These are phyloP conservation scores for Exutisphaerella laricina DNA, from an alignment of 2,329 filamentous ascomycete genomes.

Conservation along the genomic window DNA sequence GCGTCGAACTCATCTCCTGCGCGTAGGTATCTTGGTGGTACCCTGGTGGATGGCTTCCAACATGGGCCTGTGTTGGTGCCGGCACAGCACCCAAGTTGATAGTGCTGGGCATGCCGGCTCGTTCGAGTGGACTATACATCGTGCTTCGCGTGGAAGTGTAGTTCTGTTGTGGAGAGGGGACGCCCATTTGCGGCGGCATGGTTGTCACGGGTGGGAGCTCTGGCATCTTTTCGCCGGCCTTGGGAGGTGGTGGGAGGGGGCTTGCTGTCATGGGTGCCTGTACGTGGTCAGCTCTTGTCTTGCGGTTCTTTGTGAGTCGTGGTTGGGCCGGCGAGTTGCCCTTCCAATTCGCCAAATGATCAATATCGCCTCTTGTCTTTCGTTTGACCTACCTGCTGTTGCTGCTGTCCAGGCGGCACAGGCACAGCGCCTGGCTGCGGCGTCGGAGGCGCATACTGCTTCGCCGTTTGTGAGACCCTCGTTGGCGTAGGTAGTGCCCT, in stretches of 20 bases:
- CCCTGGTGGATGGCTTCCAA: conserved; percentile 40
- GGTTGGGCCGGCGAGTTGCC: too few relatives aligned
- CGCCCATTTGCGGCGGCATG: conserved; percentile 38
- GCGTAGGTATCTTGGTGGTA: conserved; percentile 45
- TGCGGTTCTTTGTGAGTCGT: too few relatives aligned
- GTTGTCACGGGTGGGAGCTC: conserved; percentile 25
- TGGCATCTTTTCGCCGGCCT: conserved; percentile 32
- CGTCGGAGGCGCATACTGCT: conserved; percentile 34
- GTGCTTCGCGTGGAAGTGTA: conserved; percentile 38
- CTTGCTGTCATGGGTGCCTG: conserved; percentile 21
- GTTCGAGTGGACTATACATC: conserved; percentile 13
- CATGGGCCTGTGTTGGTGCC: conserved; percentile 23
- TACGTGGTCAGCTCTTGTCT: too few relatives aligned
- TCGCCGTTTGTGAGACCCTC: conserved; percentile 14
- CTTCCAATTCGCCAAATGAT: too few relatives aligned
- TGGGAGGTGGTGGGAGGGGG: conserved; percentile 38
- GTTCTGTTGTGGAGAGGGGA: conserved; percentile 36
- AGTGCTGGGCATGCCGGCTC: conserved; percentile 33
- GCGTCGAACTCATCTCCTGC: conserved; percentile 35
- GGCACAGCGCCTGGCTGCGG: conserved; percentile 42
- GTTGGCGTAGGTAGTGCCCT: conserved; percentile 26
- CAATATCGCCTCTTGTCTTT: too few relatives aligned
- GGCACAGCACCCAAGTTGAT: conserved; percentile 35
- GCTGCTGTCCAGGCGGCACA: conserved; percentile 25
- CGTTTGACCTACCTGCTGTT: too few relatives aligned